Evolutionary conservation across 2,329 filamentous ascomycete species (phyloP), one percentile per base, ranked within the genome.

Genomic region (Metarhizium album): DNA sequence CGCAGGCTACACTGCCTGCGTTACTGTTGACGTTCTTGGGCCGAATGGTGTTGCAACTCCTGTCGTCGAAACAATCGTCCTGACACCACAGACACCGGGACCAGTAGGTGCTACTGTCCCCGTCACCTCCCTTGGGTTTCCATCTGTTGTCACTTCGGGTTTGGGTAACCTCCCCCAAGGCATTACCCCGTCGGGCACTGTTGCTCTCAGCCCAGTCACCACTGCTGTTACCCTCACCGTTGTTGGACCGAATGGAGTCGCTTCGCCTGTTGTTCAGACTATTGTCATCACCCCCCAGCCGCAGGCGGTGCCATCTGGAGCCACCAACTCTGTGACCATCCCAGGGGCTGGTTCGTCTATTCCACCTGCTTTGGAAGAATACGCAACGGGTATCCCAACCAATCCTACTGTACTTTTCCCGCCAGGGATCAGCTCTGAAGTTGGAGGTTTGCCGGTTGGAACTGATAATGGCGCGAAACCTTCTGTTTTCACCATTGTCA

Each of bases 1-100:
- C n/a, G 47, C 33, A 35, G 55, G 50, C 5, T 51, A 60, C 49
- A 64, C 64, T n/a, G 58, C 58, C 2, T 54, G 61, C 51, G 62
- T 65, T 42, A 68, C 66, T 2, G 57, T 62, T 18, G 51, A 64
- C 3, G 51, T 66, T 31, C 50, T 67, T 14, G 66, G 66, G 11
- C 55, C 61, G 4, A 59, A 68, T 54, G 65, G 66, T 14, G 51
- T 60, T 14, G 53, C 56, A 2, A 67, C 66, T 14, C 57, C 66
- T 23, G 58, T 62, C 14, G 50, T 61, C 31, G 57, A 62, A 51
- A 63, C 61, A 5, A 37, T 63, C 31, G 53, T 62, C 23, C 47
- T 59, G 31, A 57, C 59, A 8, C 53, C 58, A 42, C 45, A 50
- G 37, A 37, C 14, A 29, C 9, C 42, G 27, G 45, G 23, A 23